Evolutionary conservation across 768 basidiomycete species (phyloP), one percentile per base, ranked within the genome.

Genomic region (Mycena maculata): DNA sequence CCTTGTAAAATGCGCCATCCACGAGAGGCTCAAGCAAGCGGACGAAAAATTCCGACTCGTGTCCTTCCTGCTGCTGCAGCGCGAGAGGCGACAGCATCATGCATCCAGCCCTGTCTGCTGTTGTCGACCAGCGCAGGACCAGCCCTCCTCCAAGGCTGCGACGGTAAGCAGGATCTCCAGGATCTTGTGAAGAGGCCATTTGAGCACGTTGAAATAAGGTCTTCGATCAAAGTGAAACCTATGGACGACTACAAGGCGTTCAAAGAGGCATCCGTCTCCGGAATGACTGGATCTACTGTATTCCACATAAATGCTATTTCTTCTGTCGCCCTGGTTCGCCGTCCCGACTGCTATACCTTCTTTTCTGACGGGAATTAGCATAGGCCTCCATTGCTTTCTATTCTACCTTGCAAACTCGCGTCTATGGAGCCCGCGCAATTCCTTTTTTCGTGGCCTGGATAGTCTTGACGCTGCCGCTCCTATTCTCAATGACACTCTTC

Each of bases 401-500:
- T 75, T 88, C 88, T 3, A 82, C 87, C 3, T 67, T 91, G 18
- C 80, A 79, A 31, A 86, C 87, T 3, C 87, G 88, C 22, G 73
- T 86, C 2, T 76, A 84, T 6, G 57, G 79, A 4, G 76, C 80
- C 22, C 79, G 74, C 22, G 61, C 74, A 11, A 75, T 84, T 31
- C 76, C 80, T 22, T 83, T 87, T 60, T 47, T 79, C 15, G 56
- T 81, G 36, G 90, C 94, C 76, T 94, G 88, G 83, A 39, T 82
- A 10, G 76, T 92, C 12, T 85, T 96, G 15, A 86, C 90, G 9
- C 58, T 93, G 0, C 97, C 97, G 0, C 81, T 96, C n/a, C 82
- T 96, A 3, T 82, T 96, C 11, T 91, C 89, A 4, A 87, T 98
- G 79, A 97, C 97, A 0, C 59, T 91, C 30, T 91, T 90, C 72